Conservation (phyloP, 2,329 filamentous ascomycete genomes). For the Colletotrichum filicis region DNA sequence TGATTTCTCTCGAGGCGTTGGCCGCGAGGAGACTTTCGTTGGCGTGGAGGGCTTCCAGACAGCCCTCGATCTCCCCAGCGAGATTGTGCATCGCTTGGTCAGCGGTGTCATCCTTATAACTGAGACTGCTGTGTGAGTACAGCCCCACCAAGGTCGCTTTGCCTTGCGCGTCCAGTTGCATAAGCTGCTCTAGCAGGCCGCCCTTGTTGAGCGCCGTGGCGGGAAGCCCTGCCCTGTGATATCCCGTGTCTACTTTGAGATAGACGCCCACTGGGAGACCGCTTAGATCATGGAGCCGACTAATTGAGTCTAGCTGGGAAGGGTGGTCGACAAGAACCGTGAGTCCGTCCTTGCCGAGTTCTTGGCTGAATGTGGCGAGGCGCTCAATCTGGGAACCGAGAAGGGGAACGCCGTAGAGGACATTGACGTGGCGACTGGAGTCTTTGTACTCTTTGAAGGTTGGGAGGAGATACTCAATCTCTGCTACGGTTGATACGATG, state of each 20-base stretch:
- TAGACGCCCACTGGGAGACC: conserved; percentile 55
- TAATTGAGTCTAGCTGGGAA: conserved; percentile 51
- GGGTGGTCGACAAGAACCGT: conserved; percentile 68
- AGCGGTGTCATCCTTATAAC: conserved; percentile 42
- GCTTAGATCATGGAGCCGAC: conserved; percentile 45
- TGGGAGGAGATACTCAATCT: conserved; percentile 65
- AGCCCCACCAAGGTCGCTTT: conserved; percentile 39
- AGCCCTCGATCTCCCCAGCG: conserved; percentile 43
- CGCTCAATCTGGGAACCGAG: conserved; percentile 63
- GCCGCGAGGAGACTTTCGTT: conserved; percentile 34
- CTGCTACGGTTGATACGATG: conserved; percentile 68
- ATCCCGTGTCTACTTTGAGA: conserved; percentile 72
- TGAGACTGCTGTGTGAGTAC: conserved; percentile 48
- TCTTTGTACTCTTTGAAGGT: conserved; percentile 47
- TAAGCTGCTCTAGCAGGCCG: conserved; percentile 49
- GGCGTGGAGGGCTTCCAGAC: conserved; percentile 38
- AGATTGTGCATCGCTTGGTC: conserved; percentile 44
- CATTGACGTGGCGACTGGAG: conserved; percentile 37
- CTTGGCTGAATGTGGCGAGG: conserved; percentile 55
- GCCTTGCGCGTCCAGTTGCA: conserved; percentile 38
- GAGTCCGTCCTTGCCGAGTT: conserved; percentile 58
- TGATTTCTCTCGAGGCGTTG: conserved; percentile 33
- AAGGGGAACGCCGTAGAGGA: conserved; percentile 72
- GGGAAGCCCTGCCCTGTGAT: conserved; percentile 69
- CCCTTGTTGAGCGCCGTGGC: conserved; percentile 51